Evolutionary conservation across 1,139 yeast species (phyloP), one percentile per base, ranked within the genome.

Genomic region (Diutina scorzettiae): DNA sequence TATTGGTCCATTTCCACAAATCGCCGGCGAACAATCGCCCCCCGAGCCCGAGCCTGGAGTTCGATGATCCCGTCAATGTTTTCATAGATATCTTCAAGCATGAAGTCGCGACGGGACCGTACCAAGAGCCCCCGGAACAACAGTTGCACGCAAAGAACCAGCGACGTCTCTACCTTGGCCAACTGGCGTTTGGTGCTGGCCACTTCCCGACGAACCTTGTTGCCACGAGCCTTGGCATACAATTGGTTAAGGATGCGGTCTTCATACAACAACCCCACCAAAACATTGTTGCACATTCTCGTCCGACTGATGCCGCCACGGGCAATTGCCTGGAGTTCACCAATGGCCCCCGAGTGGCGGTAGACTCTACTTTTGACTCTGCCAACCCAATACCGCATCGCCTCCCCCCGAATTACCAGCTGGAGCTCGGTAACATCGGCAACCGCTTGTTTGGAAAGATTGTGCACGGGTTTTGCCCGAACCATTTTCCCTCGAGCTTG

Each of bases 31-130:
- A 64, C 52, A 2, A 57, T 47, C 9, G 48, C 51, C 1, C 81
- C 84, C 42, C 86, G 63, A 3, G 66, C 52, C 1, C 57, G 46
- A 1, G 81, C 59, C 52, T 81, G 91, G 3, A 81, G 53, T 0
- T 46, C 52, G 11, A 71, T 62, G 8, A 79, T 54, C 0, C 54
- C 48, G 1, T 53, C 59, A 14, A 66, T 53, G 36, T 69, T 63
- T 17, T 65, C 70, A 44, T 75, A 74, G 14, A 76, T 51, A 46
- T 76, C 83, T 43, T 78, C 85, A 31, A 69, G 51, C 37, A 62
- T 52, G 27, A 72, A 55, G 37, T 76, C 80, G 41, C 62, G 59
- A 19, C 66, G 59, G 55, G 76, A 78, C 24, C 87, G 58, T 8
- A 63, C 50, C 32, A 76, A 59, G 4, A 78, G 66, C 42, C 71